These are phyloP conservation scores for Epichloe hybrida DNA, from an alignment of 2,329 filamentous ascomycete species.

Conservation along the genomic window DNA sequence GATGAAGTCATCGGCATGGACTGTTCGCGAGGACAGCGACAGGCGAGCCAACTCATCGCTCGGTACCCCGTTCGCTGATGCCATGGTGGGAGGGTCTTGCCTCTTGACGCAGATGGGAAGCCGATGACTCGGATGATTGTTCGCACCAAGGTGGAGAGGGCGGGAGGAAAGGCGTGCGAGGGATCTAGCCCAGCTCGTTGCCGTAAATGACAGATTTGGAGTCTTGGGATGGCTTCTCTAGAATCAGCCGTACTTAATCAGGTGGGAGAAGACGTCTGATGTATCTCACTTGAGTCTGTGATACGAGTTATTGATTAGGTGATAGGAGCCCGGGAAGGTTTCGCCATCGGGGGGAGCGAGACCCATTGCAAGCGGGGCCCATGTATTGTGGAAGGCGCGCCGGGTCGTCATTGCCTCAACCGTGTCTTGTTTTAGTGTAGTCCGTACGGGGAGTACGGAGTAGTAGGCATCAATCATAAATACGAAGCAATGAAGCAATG, in stretches of 20 bases:
- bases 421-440: background rate
- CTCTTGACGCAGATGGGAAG: background rate
- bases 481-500: no score
- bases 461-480: no score
- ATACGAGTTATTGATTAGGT: background rate
- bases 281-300: no score
- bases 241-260: no score
- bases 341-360: background rate
- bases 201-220: no score
- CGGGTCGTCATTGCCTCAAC: background rate
- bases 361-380: background rate
- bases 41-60: slow-evolving; percentile 11
- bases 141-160: background rate
- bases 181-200: no score
- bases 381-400: background rate
- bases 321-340: background rate
- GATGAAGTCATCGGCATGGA: slow-evolving; percentile 72
- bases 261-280: no score
- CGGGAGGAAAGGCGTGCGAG: no score
- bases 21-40: slow-evolving; percentile 53
- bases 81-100: background rate
- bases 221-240: background rate
- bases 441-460: no score
- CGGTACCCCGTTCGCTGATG: background rate
- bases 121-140: background rate